Evolutionary conservation across 371 early-diverging fungal species (phyloP), one percentile per base, ranked within the genome.

Genomic region (Paraphysoderma sedebokerense): DNA sequence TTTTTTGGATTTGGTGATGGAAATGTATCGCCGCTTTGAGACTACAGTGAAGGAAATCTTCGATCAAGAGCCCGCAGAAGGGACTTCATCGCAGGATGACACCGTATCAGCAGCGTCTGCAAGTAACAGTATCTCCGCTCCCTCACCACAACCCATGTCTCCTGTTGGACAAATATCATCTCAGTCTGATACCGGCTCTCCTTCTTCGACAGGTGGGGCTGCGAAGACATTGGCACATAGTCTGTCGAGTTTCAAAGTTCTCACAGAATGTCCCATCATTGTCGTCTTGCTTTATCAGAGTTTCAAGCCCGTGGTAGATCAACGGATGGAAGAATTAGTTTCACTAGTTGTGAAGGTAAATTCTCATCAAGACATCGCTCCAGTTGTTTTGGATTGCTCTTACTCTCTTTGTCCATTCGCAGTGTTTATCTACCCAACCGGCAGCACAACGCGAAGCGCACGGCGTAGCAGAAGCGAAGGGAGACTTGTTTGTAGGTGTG

Each of bases 261-360:
- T 97, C 55, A 87, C 89, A 0, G 98, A 98, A 56, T 90, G 92
- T 50, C 98, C 98, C 0, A 86, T 93, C 34, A 93, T 96, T 40
- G 84, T 98, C n/a, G 97, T 92, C 0, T 65, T 95, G 12, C 66
- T 95, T 8, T 87, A 95, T 52, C 92, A 92, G 67, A 54, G 75
- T 6, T 74, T 89, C 62, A 71, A 83, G 38, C 77, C 81, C 35
- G 79, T 77, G 44, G 85, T 87, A 17, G 68, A 69, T 20, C 72
- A 71, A 23, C 85, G 86, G 53, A 82, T 92, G 17, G 74, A 75
- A 47, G 72, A 70, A 39, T 86, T 96, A 52, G 76, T 96, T 5
- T 90, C 92, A 0, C 65, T 82, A n/a, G 85, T 91, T 31, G 75
- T 92, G 51, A 72, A 77, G 58, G 85, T 83, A 70, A 34, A 58